Percentiles rank a stretch among this genome's conserved stretches.
Conservation (phyloP, 225 moss, liverwort and hornwort genomes). For the Bryum argenteum region DNA sequence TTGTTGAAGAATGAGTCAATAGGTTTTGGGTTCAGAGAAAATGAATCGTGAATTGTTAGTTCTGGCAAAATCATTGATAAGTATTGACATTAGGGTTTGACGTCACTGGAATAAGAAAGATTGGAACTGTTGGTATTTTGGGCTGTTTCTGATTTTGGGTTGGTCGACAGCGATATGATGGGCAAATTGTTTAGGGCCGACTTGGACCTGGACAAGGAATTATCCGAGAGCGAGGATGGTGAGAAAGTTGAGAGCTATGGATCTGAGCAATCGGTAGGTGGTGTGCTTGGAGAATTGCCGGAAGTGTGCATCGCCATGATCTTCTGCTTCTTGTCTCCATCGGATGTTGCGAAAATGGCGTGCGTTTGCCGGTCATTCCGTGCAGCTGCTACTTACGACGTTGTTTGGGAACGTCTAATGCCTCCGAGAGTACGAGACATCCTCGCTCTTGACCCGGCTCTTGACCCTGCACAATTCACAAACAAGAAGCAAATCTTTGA, state of each 20-base stretch:
- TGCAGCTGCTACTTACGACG: constrained; percentile 42
- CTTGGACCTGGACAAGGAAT: constrained; percentile 22
- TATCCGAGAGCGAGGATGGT: background rate
- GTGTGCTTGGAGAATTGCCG: constrained; percentile 38
- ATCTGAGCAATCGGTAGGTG: constrained; percentile 18
- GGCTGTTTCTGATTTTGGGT: background rate
- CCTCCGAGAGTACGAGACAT: constrained; percentile 29
- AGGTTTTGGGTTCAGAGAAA: too few relatives aligned
- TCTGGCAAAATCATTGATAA: too few relatives aligned
- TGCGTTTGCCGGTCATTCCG: constrained; percentile 42
- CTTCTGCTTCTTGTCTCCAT: constrained; percentile 37
- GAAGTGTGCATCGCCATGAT: constrained; percentile 48
- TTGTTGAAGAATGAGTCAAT: too few relatives aligned
- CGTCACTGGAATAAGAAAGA: too few relatives aligned
- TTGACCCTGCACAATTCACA: constrained; percentile 5
- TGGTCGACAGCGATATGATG: constrained; percentile 31
- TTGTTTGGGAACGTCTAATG: constrained; percentile 38
- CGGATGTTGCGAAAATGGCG: constrained; percentile 35
- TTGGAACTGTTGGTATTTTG: background rate
- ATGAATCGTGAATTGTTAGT: too few relatives aligned
- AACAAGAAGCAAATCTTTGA: constrained; percentile 43
- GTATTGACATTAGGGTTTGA: too few relatives aligned
- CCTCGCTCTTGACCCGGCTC: constrained; percentile 28
- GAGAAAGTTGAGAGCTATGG: background rate
- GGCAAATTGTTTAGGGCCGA: constrained; percentile 18